A percentile compares a stretch with the other conserved stretches of the same genome.
These are phyloP conservation scores for Fraxinus floribunda DNA, from an alignment of 305 asterid genomes.

Conservation along the genomic window DNA sequence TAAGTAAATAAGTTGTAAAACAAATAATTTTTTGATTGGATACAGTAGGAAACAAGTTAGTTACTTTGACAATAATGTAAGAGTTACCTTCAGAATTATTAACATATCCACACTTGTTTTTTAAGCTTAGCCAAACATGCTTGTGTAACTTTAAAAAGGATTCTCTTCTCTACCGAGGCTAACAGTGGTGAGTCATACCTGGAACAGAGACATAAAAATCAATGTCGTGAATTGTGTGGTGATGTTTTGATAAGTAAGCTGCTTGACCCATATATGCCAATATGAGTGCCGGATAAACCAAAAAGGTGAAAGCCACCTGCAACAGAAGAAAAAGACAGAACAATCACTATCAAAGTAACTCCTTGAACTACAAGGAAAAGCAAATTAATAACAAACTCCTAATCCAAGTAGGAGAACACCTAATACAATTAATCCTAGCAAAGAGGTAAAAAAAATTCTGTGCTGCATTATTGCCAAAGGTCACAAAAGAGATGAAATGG, in stretches of 20 bases:
- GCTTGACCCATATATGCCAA: conserved; percentile 99
- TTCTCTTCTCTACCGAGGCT: not conserved
- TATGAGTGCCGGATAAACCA: conserved; percentile 94
- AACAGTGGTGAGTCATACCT: conserved; percentile 50
- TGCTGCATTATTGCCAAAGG: conserved; percentile 4
- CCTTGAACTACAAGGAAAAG: not conserved
- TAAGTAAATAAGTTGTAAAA: not conserved
- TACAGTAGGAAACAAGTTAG: not conserved
- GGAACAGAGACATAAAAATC: conserved; percentile 93
- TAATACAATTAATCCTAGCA: not conserved
- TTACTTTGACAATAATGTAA: not conserved
- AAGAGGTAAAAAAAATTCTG: not conserved
- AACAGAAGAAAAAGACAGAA: conserved; percentile 21
- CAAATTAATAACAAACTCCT: not conserved
- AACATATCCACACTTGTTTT: not conserved
- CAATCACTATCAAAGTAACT: not conserved
- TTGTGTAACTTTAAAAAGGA: not conserved
- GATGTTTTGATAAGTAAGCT: conserved; percentile 85
- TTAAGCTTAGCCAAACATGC: not conserved
- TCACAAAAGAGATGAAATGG: not conserved
- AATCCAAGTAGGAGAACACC: not conserved
- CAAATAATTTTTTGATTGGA: not conserved
- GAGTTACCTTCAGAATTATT: not conserved
- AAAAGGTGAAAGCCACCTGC: conserved; percentile 92
- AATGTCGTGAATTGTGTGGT: conserved; percentile 62